Evolutionary conservation across 305 asterid species (phyloP).

Genomic region (Fraxinus sp.): DNA sequence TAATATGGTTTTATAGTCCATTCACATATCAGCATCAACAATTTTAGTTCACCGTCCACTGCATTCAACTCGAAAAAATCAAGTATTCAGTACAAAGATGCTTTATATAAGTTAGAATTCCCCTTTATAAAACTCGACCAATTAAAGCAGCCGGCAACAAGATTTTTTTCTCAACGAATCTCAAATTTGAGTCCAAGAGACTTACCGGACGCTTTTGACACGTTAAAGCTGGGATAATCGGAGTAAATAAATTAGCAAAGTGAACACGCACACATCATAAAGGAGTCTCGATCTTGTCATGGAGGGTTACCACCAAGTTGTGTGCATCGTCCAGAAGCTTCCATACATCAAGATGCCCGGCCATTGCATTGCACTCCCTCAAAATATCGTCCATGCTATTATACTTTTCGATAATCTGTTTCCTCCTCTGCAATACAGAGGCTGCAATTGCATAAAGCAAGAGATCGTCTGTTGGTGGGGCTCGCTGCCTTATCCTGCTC

Average conservation of each 20-base stretch:
- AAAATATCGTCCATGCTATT: conserved; percentile 83
- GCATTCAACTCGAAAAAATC: neutral
- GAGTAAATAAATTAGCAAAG: conserved; percentile 27
- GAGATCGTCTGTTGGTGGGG: conserved; percentile 87
- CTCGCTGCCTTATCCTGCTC: conserved; percentile 73
- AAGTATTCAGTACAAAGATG: neutral
- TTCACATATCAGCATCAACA: neutral
- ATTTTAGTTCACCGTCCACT: neutral
- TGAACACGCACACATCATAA: conserved; percentile 19
- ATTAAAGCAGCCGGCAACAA: neutral
- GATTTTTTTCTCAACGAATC: neutral
- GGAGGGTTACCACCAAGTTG: conserved; percentile 71
- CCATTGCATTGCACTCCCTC: conserved; percentile 79
- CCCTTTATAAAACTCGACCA: neutral
- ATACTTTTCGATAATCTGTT: conserved; percentile 67
- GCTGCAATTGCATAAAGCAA: conserved; percentile 83
- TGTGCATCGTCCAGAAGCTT: conserved; percentile 82
- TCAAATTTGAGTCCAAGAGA: neutral
- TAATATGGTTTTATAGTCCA: neutral
- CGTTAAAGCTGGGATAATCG: conserved; percentile 9
- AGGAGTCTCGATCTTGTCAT: conserved; percentile 60
- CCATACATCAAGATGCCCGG: conserved; percentile 85
- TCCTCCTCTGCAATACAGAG: conserved; percentile 79
- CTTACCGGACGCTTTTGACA: neutral
- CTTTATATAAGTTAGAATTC: neutral